Evolutionary conservation across 2,329 filamentous ascomycete species (phyloP).

Genomic region (Neoascochyta sp.): DNA sequence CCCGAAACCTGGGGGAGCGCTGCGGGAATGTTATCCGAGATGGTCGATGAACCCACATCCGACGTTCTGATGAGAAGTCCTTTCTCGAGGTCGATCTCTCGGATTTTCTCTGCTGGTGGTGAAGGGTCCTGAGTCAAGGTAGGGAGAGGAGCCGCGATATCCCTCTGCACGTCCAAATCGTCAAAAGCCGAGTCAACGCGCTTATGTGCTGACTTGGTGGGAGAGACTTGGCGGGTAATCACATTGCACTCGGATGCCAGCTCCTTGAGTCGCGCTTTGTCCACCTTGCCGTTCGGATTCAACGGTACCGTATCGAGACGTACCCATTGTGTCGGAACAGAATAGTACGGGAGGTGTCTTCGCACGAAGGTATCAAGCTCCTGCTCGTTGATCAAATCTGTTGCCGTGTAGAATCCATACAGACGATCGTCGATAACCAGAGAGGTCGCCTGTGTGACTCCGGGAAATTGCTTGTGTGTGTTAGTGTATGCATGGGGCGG

Average conservation of each 20-base stretch:
- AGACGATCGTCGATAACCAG: slow-evolving; percentile 49
- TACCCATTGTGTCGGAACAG: slow-evolving; percentile 49
- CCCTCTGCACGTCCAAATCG: slow-evolving; percentile 6
- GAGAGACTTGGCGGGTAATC: slow-evolving; percentile 3
- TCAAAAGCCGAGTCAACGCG: slow-evolving; percentile 7
- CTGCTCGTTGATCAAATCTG: slow-evolving; percentile 20
- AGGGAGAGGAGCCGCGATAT: slow-evolving; percentile 5
- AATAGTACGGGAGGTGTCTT: slow-evolving; percentile 53
- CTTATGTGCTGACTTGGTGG: slow-evolving; percentile 2
- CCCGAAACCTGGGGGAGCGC: slow-evolving; percentile 10
- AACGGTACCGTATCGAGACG: slow-evolving; percentile 47
- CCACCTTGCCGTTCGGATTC: slow-evolving; percentile 56
- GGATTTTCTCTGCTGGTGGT: not conserved
- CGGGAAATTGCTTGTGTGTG: slow-evolving; percentile 36
- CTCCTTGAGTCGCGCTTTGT: slow-evolving; percentile 48
- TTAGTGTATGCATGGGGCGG: slow-evolving; percentile 3
- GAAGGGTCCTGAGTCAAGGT: slow-evolving; percentile 1
- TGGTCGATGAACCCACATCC: slow-evolving; percentile 12
- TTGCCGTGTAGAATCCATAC: slow-evolving; percentile 51
- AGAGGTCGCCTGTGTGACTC: slow-evolving; percentile 48
- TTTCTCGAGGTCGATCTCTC: slow-evolving; percentile 11
- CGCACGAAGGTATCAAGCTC: slow-evolving; percentile 43
- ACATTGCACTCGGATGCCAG: slow-evolving; percentile 13
- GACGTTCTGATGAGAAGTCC: slow-evolving; percentile 7
- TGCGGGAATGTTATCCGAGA: slow-evolving; percentile 6